Percentiles rank a stretch among this genome's conserved stretches.
Evolutionary conservation across 257 asterid species (phyloP).

Genomic region (Galeopsis tetrahit): DNA sequence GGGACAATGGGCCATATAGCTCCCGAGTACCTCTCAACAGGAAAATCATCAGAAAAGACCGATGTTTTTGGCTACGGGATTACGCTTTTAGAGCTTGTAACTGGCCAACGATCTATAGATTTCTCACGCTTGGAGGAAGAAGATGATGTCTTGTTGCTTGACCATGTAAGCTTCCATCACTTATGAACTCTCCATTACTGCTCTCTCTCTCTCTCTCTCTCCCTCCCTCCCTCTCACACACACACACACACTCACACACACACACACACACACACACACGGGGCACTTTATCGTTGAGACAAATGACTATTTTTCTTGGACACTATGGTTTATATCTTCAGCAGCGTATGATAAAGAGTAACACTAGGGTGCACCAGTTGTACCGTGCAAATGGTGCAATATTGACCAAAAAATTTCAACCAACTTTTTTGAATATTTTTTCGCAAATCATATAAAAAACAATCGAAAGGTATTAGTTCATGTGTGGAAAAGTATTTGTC

Average conservation of each 20-base stretch:
- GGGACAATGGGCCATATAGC: conserved; percentile 99
- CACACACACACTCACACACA: neutral
- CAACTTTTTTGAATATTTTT: too few species aligned
- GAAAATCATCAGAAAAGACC: conserved; percentile 88
- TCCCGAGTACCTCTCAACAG: conserved; percentile 92
- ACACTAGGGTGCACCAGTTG: too few species aligned
- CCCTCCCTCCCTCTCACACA: too few species aligned
- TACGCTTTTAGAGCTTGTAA: conserved; percentile 86
- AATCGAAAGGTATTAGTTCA: too few species aligned
- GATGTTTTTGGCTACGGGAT: conserved; percentile 94
- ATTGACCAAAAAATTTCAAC: too few species aligned
- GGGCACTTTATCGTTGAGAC: neutral
- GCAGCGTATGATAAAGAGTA: neutral
- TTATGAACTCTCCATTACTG: neutral
- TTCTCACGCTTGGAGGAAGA: conserved; percentile 94
- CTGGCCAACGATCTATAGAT: conserved; percentile 95
- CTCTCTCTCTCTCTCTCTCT: conserved; percentile 2
- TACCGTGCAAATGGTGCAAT: too few species aligned
- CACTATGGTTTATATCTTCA: neutral
- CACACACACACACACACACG: neutral
- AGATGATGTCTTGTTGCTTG: conserved; percentile 89
- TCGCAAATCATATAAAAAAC: too few species aligned
- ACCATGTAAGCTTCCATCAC: conserved; percentile 62
- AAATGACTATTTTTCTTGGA: neutral
- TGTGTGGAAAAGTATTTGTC: too few species aligned